Conservation (phyloP, 441 rosid genomes). For the Mallotus repandus region DNA sequence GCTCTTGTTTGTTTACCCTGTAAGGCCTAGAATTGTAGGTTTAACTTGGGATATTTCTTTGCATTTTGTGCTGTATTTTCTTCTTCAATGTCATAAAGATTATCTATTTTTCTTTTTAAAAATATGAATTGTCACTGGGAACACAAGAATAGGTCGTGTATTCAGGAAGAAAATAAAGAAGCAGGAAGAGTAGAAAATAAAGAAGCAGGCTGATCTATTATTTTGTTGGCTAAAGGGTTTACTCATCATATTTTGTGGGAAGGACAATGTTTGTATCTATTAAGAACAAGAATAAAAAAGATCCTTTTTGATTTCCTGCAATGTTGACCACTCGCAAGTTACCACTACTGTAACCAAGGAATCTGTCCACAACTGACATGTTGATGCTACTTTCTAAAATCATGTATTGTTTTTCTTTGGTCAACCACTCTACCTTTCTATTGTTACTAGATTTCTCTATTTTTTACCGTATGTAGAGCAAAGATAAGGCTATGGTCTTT, state of each 20-base stretch:
- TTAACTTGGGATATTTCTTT: neutral
- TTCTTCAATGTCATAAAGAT: too few species aligned
- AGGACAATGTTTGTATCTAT: neutral
- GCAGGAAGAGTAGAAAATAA: neutral
- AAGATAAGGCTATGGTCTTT: conserved; percentile 48
- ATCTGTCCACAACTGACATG: neutral
- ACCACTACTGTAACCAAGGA: neutral
- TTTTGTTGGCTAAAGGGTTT: neutral
- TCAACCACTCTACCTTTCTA: neutral
- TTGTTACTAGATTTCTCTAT: neutral
- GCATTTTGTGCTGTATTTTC: neutral
- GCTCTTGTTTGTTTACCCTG: neutral
- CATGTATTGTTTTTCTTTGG: conserved; percentile 4
- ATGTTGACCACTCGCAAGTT: neutral
- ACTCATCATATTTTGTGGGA: neutral
- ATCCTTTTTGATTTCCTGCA: neutral
- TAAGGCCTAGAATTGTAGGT: neutral
- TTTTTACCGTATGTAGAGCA: conserved; percentile 34
- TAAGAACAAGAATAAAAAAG: neutral
- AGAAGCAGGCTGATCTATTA: neutral
- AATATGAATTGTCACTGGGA: neutral
- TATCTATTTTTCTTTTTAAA: neutral
- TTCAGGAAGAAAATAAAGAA: neutral
- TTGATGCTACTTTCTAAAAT: conserved; percentile 8
- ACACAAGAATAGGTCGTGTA: neutral